Base-by-base conservation (phyloP, 2,329 filamentous ascomycete species). In the Podosphaera fusca region DNA sequence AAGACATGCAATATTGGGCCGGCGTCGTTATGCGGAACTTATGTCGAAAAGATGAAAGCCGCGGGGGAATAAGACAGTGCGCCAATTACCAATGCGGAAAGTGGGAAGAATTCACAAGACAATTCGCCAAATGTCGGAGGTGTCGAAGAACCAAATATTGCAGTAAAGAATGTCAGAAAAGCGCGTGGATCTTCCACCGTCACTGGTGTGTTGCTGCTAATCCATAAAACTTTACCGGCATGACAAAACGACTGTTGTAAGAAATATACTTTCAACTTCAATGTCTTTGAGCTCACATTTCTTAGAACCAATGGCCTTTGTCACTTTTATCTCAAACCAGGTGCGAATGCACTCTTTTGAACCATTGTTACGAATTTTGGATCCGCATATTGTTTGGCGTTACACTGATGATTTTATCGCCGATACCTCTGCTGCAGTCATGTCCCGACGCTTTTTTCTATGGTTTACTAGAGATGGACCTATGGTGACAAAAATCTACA, bases 101-200 rank as follows among this genome's bases (percentile, higher is more conserved):
- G 68, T 98, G 92, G 92, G 92, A 98, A 70, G 86, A 95, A 70
- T 95, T 81, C 69, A 89, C 90, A 45, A 81, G 92, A 60, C 90
- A 98, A 68, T 98, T 98, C 70, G 92, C 92, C 63, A 98, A 98
- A 72, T 98, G 92, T 72, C 83, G 92, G 62, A 83, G 92, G 62
- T 98, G 92, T 72, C 82, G 92, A 64, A 82, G 92, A 62, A 98
- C 92, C 60, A 98, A 98, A 70, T 95, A 95, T 73, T 98, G 92
- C 81, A 95, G 89, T 78, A 98, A 98, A 71, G 92, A 98, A 70
- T 98, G 92, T 71, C 92, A 98, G 72, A 96, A 96, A 75, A 94
- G 87, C 64, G 94, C 92, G 8, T 98, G 92, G 92, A 88, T 92
- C 34, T 96, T 88, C 71, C 92, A 98, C 69, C 82, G 92, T 60